These are phyloP conservation scores for Pelargonium australe DNA, from an alignment of 441 rosid genomes.

Conservation along the genomic window DNA sequence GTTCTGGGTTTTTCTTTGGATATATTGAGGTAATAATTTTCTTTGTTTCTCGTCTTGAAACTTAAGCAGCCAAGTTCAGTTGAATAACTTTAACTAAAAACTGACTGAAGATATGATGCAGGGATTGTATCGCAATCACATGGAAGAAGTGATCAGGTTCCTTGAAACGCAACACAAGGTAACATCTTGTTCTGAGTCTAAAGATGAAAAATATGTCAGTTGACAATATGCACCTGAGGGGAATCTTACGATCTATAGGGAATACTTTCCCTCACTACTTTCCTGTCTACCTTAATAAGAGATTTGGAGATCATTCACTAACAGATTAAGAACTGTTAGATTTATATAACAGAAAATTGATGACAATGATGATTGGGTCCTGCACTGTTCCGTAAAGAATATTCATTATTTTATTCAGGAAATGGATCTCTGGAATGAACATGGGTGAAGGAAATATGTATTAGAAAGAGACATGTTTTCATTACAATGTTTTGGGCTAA, in stretches of 20 bases:
- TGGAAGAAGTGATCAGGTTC: slow-evolving; percentile 83
- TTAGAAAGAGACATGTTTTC: neutral
- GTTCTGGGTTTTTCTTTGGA: slow-evolving; percentile 66
- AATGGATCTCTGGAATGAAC: neutral
- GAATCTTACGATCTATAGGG: slow-evolving; percentile 4
- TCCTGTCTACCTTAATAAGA: neutral
- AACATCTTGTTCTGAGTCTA: slow-evolving; percentile 2
- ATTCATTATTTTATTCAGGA: neutral
- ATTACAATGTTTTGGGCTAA: neutral
- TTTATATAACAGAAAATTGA: neutral
- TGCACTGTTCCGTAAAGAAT: neutral
- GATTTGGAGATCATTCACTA: neutral
- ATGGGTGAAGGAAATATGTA: neutral
- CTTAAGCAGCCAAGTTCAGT: slow-evolving; percentile 12
- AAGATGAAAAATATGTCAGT: slow-evolving; percentile 14
- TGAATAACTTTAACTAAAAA: slow-evolving; percentile 13
- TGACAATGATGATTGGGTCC: neutral
- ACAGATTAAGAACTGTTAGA: neutral
- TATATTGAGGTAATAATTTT: slow-evolving; percentile 54
- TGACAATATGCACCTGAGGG: neutral
- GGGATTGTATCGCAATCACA: slow-evolving; percentile 81
- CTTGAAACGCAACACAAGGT: slow-evolving; percentile 86
- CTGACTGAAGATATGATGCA: slow-evolving; percentile 26
- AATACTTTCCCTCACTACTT: neutral
- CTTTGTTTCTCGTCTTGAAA: slow-evolving; percentile 10